Conservation (phyloP, 1,284 basidiomycete genomes). For the Erythrobasidium hasegawianum region DNA sequence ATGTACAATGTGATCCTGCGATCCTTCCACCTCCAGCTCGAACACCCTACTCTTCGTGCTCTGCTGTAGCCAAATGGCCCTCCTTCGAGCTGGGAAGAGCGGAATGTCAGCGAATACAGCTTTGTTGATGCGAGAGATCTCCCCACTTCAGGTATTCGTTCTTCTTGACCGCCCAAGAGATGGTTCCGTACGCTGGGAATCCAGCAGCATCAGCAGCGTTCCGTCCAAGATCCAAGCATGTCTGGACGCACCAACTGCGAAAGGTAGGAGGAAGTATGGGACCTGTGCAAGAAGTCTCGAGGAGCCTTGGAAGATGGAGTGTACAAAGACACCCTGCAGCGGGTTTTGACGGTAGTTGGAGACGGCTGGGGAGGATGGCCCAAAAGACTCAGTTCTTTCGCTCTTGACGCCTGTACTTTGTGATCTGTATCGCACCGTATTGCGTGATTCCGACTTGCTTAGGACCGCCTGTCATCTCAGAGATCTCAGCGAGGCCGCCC, state of each 20-base stretch:
- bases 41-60: slow-evolving; percentile 19
- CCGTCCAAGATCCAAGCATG: neutral
- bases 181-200: slow-evolving; percentile 31
- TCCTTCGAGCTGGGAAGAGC: slow-evolving; percentile 25
- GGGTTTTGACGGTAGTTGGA: slow-evolving; percentile 37
- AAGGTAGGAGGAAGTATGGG: slow-evolving; percentile 35
- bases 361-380: slow-evolving; percentile 25
- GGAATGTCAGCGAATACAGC: neutral
- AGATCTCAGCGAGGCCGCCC: neutral
- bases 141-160: slow-evolving; percentile 33
- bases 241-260: slow-evolving; percentile 31
- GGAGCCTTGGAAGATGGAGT: slow-evolving; percentile 34
- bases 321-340: slow-evolving; percentile 34
- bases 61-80: slow-evolving; percentile 33
- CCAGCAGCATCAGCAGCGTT: neutral
- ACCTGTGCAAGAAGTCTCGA: slow-evolving; percentile 27
- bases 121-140: neutral
- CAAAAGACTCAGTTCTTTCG: too few species aligned
- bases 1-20: too few species aligned
- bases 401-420: neutral
- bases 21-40: too few species aligned
- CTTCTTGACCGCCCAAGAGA: slow-evolving; percentile 36
- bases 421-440: slow-evolving; percentile 19
- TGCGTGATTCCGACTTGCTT: slow-evolving; percentile 35
- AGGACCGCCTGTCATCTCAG: slow-evolving; percentile 20